Base-by-base conservation (phyloP, 2,329 filamentous ascomycete species). In the Alternaria sp. region DNA sequence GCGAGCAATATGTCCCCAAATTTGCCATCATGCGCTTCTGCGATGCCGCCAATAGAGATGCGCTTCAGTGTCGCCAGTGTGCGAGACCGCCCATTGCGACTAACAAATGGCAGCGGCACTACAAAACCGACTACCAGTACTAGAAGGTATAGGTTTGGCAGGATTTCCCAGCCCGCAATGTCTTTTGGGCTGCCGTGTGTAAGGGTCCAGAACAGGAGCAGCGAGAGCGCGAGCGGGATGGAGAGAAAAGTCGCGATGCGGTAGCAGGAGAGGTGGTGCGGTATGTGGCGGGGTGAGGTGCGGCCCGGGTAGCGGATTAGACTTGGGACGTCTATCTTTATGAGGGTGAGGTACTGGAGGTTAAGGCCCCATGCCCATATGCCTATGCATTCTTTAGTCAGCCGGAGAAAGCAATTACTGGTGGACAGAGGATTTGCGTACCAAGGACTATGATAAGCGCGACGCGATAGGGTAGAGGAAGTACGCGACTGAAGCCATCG, bases 291-390 rank as follows among this genome's bases (percentile, higher is more conserved):
- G 60, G 88, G 82, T 51, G 89, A 91, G 52, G 88, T 81, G 67
- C 93, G 91, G 42, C 86, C 82, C 39, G 93, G 93, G 79, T 98
- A 98, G 78, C 91, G 89, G 71, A 98, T 92, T 59, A 98, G 85
- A 32, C 88, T 85, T 20, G 93, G 91, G 56, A 96, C 91, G 79
- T 97, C 93, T 81, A 99, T 96, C 76, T 91, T 91, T 73, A 89
- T 84, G 59, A 88, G 81, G 72, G 90, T 85, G 61, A 98, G 88
- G 81, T 92, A 94, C 76, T 97, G 93, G 41, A 98, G 87, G 81
- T 97, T 98, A 70, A 91, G 80, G 67, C 90, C 93, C 93, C 94
- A 99, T 77, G 92, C 93, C 94, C 94, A 98, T 73, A 96, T 89
- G 69, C 92, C 93, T 96, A 67, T 62, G 49, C 34, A 39, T 6